Percentiles rank a stretch among this genome's conserved stretches.
Conservation (phyloP, 2,329 filamentous ascomycete genomes). For the Pestalotiopsis sp. region DNA sequence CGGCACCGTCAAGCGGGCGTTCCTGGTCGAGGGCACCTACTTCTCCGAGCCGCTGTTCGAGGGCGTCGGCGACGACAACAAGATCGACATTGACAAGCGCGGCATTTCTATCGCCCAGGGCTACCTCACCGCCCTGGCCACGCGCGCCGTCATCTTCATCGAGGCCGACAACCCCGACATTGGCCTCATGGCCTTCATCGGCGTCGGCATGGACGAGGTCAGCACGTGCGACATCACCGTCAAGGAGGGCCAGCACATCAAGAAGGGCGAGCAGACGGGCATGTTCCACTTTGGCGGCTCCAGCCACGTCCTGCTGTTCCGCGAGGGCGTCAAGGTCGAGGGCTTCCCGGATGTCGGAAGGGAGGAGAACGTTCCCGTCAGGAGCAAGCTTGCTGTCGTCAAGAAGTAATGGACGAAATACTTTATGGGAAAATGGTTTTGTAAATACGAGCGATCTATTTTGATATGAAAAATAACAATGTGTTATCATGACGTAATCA, state of each 20-base stretch:
- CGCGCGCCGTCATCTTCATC: constrained; percentile 70
- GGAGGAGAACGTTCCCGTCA: constrained; percentile 27
- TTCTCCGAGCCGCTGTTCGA: constrained; percentile 59
- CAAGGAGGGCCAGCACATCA: constrained; percentile 62
- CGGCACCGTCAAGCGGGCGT: constrained; percentile 54
- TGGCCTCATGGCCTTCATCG: constrained; percentile 70
- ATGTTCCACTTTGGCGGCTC: constrained; percentile 84
- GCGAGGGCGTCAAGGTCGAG: constrained; percentile 51
- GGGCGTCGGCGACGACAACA: constrained; percentile 27
- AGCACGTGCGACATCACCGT: constrained; percentile 73
- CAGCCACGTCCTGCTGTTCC: constrained; percentile 69
- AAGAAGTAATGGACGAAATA: neutral
- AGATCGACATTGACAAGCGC: constrained; percentile 26
- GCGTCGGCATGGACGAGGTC: constrained; percentile 77
- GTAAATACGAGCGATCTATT: neutral
- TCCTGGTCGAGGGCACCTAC: constrained; percentile 57
- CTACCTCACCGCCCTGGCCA: constrained; percentile 69
- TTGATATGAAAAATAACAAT: neutral
- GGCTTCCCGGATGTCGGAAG: constrained; percentile 21
- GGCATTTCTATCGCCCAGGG: constrained; percentile 55
- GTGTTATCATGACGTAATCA: too few species aligned
- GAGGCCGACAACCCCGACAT: constrained; percentile 67
- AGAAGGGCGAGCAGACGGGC: constrained; percentile 71
- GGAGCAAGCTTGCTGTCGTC: constrained; percentile 25
- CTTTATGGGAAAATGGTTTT: neutral